Percentiles rank a stretch among this genome's conserved stretches.
phyloP scores from a whole-genome alignment of 179 eudicot species.

The Beta macrorhiza region DNA sequence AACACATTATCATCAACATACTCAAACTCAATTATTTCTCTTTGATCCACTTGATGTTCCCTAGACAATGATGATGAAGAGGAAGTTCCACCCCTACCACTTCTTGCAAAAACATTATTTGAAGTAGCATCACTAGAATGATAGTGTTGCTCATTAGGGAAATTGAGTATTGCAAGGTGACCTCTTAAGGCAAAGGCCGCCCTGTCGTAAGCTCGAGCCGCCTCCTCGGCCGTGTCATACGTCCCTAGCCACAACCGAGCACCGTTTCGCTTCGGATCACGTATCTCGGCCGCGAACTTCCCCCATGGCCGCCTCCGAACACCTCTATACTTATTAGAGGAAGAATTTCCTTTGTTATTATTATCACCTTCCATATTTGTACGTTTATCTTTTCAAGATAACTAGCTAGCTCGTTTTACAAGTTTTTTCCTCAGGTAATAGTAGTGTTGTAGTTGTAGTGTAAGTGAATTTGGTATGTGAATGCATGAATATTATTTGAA shows the following conservation, averaged over 20 bases:
- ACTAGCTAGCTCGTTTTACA: not conserved
- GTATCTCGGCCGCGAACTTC: slow-evolving; percentile 52
- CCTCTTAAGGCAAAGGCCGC: slow-evolving; percentile 46
- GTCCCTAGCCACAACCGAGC: slow-evolving; percentile 54
- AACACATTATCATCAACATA: slow-evolving; percentile 59
- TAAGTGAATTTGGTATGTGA: not conserved
- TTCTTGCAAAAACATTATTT: slow-evolving; percentile 5
- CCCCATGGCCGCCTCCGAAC: slow-evolving; percentile 55
- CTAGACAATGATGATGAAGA: not conserved
- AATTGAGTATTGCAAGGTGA: slow-evolving; percentile 48
- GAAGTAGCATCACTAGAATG: slow-evolving; percentile 19
- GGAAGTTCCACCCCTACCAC: not conserved
- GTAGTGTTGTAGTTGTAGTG: not conserved
- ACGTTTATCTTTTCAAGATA: not conserved
- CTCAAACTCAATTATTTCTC: slow-evolving; percentile 58
- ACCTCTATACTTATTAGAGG: slow-evolving; percentile 40
- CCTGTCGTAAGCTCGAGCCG: slow-evolving; percentile 53
- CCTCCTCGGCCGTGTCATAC: slow-evolving; percentile 49
- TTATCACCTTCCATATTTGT: slow-evolving; percentile 31
- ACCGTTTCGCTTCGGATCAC: slow-evolving; percentile 47
- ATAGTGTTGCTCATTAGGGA: slow-evolving; percentile 46
- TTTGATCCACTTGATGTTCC: slow-evolving; percentile 11
- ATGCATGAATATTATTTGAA: not conserved
- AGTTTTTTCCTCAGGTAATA: not conserved
- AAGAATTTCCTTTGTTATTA: not conserved